Percentiles rank a stretch among this genome's conserved stretches.
phyloP scores from a whole-genome alignment of 192 early-diverging fungal genomes.

The Umbelopsis sp. region DNA sequence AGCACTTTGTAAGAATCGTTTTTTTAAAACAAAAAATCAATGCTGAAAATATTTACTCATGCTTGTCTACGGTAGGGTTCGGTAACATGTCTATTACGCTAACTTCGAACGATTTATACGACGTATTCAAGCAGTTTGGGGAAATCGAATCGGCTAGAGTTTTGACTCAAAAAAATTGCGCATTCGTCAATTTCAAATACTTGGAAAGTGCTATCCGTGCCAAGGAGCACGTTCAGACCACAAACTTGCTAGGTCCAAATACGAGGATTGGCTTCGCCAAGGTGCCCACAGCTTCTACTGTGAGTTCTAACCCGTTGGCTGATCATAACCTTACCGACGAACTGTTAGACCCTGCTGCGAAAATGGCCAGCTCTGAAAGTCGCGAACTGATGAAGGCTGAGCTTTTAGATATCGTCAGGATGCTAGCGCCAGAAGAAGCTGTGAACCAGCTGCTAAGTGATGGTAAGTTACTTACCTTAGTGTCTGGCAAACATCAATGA shows the following conservation, averaged over 20 bases:
- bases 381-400: constrained; percentile 6
- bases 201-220: constrained; percentile 90
- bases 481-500: no score
- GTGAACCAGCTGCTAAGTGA: not conserved
- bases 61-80: constrained; percentile 77
- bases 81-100: constrained; percentile 87
- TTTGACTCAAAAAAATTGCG: constrained; percentile 93
- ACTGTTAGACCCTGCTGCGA: not conserved
- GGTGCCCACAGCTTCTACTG: constrained; percentile 22
- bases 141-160: constrained; percentile 90
- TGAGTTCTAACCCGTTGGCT: not conserved
- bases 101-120: constrained; percentile 69
- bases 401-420: not conserved
- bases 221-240: constrained; percentile 48
- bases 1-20: constrained; percentile 12
- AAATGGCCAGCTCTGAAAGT: not conserved
- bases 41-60: not conserved
- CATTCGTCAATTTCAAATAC: constrained; percentile 91
- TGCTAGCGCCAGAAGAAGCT: not conserved
- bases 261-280: constrained; percentile 38
- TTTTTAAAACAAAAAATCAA: no score
- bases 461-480: not conserved
- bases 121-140: constrained; percentile 78
- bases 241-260: constrained; percentile 9
- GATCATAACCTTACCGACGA: not conserved